Conservation (phyloP, 106 monocot genomes). For the Amphibolis antarctica region DNA sequence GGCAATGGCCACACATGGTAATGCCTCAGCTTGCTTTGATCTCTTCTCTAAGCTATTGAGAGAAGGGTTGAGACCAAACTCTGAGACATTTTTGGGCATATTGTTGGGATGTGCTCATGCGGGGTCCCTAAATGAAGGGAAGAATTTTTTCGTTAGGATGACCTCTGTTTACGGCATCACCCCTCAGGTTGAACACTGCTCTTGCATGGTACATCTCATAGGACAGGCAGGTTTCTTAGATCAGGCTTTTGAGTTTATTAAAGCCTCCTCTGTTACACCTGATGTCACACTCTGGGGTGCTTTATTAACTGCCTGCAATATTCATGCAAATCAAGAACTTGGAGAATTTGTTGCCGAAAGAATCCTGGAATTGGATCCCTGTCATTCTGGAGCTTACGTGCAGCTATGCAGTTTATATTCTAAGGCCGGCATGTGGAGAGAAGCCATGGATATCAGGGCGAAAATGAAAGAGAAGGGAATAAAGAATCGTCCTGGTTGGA, state of each 20-base stretch:
- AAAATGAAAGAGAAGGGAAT: conserved; percentile 16
- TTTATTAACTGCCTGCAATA: conserved; percentile 7
- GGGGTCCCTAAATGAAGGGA: conserved; percentile 16
- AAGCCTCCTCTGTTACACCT: conserved; percentile 5
- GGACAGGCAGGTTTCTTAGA: conserved; percentile 8
- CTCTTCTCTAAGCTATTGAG: conserved; percentile 8
- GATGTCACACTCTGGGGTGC: conserved; percentile 25
- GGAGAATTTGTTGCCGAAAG: conserved; percentile 7
- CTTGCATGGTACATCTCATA: conserved; percentile 23
- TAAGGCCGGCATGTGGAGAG: conserved; percentile 16
- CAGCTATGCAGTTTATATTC: conserved; percentile 21
- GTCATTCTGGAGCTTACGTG: conserved; percentile 15
- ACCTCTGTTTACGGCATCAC: neutral
- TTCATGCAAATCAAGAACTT: neutral
- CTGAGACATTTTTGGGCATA: conserved; percentile 14
- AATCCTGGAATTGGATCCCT: conserved; percentile 11
- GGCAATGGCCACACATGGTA: conserved; percentile 14
- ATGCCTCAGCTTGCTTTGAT: neutral
- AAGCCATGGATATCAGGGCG: conserved; percentile 7
- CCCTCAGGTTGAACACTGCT: conserved; percentile 16
- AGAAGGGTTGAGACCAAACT: conserved; percentile 7
- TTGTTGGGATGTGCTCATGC: conserved; percentile 19
- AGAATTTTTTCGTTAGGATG: conserved; percentile 13
- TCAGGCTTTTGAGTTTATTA: conserved; percentile 12
- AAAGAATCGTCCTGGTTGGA: conserved; percentile 8